Percentiles rank a stretch among this genome's conserved stretches.
phyloP scores from a whole-genome alignment of 495 filamentous ascomycete genomes.

The Pseudoneurospora amorphoporcata region DNA sequence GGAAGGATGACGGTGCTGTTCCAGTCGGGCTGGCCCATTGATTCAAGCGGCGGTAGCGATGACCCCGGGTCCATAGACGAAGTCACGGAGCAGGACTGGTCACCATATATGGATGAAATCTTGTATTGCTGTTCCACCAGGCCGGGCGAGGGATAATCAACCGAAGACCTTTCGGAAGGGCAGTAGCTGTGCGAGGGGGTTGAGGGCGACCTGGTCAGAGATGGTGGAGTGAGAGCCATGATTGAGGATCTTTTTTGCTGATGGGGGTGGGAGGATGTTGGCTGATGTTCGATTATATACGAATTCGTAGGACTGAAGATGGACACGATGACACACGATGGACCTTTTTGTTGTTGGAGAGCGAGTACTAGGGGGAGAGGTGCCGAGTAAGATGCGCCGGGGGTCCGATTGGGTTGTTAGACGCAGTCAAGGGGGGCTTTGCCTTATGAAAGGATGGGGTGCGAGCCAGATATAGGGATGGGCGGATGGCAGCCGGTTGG shows the following conservation, averaged over 20 bases:
- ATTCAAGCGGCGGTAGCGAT: conserved; percentile 32
- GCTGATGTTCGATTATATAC: conserved; percentile 17
- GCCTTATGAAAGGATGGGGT: conserved; percentile 8
- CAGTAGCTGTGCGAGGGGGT: conserved; percentile 38
- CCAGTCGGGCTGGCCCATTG: conserved; percentile 35
- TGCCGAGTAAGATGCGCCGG: conserved; percentile 11
- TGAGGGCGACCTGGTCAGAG: conserved; percentile 37
- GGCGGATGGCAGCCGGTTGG: conserved; percentile 8
- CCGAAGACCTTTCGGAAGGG: conserved; percentile 34
- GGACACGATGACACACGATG: conserved; percentile 6
- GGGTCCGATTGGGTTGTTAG: conserved; percentile 23
- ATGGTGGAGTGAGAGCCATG: conserved; percentile 41
- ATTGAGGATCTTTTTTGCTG: conserved; percentile 7
- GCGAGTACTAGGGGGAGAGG: conserved; percentile 10
- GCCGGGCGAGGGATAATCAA: conserved; percentile 36
- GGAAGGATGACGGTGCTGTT: conserved; percentile 27
- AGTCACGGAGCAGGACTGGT: conserved; percentile 28
- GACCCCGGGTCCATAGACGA: conserved; percentile 30
- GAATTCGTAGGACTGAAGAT: conserved; percentile 1
- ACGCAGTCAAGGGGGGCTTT: conserved; percentile 7
- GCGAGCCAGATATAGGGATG: conserved; percentile 20
- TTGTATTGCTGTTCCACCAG: conserved; percentile 38
- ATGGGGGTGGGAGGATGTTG: conserved; percentile 11
- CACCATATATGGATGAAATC: conserved; percentile 34
- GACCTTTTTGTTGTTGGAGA: conserved; percentile 11